Evolutionary conservation across 1,139 yeast species (phyloP).

Genomic region (Suhomyces choctaworum): DNA sequence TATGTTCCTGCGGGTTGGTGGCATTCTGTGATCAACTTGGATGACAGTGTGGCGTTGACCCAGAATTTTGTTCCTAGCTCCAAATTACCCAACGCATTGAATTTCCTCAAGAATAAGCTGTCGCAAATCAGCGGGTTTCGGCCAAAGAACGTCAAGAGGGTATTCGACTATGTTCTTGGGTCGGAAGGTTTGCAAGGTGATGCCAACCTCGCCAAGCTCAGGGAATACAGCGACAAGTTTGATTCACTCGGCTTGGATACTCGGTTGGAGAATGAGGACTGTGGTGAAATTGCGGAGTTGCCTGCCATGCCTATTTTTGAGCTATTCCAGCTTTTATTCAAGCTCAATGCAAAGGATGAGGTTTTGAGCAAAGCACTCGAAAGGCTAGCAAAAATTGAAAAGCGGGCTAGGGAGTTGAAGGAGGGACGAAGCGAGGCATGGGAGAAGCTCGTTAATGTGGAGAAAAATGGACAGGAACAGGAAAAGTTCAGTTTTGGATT

Average conservation of each 20-base stretch:
- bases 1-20: constrained; percentile 96
- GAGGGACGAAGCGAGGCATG: constrained; percentile 25
- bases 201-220: constrained; percentile 17
- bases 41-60: constrained; percentile 77
- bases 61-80: constrained; percentile 80
- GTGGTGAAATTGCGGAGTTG: constrained; percentile 39
- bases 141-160: constrained; percentile 47
- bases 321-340: constrained; percentile 50
- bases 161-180: constrained; percentile 31
- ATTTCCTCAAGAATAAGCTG: constrained; percentile 65
- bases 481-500: constrained; percentile 36
- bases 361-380: constrained; percentile 35
- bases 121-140: constrained; percentile 81
- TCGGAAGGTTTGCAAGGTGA: constrained; percentile 33
- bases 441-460: constrained; percentile 20
- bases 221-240: constrained; percentile 21
- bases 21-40: constrained; percentile 86
- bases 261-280: constrained; percentile 39
- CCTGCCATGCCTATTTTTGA: constrained; percentile 60
- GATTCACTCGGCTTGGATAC: constrained; percentile 21
- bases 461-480: constrained; percentile 3
- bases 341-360: constrained; percentile 31
- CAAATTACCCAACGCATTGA: constrained; percentile 57
- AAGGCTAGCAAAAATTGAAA: constrained; percentile 32
- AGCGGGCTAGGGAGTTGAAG: constrained; percentile 20